Evolutionary conservation across 306 rosid genomes (phyloP), one percentile per base, ranked within the genome.

Genomic region (Cercis canadensis): DNA sequence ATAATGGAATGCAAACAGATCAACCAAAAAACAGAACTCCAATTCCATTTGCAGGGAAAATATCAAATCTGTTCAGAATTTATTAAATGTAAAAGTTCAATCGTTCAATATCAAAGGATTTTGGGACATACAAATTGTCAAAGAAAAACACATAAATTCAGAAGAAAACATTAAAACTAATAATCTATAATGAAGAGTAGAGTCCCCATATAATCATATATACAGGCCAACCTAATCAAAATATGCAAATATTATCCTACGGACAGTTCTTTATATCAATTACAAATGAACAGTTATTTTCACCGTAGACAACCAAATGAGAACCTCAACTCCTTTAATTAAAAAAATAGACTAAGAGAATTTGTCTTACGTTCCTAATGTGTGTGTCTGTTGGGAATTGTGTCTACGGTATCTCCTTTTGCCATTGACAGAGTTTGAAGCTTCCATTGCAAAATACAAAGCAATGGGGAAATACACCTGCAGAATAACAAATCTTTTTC

Each of bases 291-390:
- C 1, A 24, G 29, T 24, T 24, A 1, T 24, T 24, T 24, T 24
- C 29, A 24, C 29, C 29, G 3, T 24, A 24, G n/a, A n/a, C n/a
- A n/a, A n/a, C n/a, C n/a, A n/a, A n/a, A n/a, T n/a, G n/a, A n/a
- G n/a, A n/a, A n/a, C n/a, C n/a, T n/a, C n/a, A n/a, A n/a, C n/a
- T n/a, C n/a, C n/a, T n/a, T n/a, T n/a, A n/a, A n/a, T n/a, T n/a
- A n/a, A n/a, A n/a, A n/a, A n/a, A n/a, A n/a, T n/a, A n/a, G n/a
- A n/a, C n/a, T n/a, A n/a, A n/a, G 29, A 24, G 29, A 3, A 24
- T 24, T 45, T 11, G 17, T 73, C 92, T 82, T 74, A 92, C 98
- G 62, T 84, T 80, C 89, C 89, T 10, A 92, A 95, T 7, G 14
- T 74, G 7, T 57, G 31, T 57, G 70, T 89, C 77, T 84, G 87